Evolutionary conservation across 169 alveolate genomes (phyloP).

Genomic region (Plasmodium malariae): DNA sequence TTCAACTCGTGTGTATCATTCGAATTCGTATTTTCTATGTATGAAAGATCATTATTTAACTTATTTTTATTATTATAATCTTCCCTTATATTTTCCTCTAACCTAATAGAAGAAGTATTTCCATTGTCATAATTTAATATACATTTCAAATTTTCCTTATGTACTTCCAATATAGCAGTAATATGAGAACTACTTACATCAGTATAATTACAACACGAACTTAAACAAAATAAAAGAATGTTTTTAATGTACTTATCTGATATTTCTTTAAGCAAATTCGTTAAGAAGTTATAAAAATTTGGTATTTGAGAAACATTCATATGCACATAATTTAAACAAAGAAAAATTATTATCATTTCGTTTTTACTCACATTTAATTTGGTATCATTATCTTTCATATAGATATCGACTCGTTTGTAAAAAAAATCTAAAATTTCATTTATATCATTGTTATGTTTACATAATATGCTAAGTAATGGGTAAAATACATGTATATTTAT

Average conservation of each 20-base stretch:
- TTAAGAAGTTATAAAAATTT: constrained; percentile 23
- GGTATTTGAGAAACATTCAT: constrained; percentile 49
- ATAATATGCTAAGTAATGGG: constrained; percentile 54
- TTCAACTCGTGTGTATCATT: not conserved
- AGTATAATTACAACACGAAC: constrained; percentile 69
- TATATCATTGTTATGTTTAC: constrained; percentile 71
- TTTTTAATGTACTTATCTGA: constrained; percentile 22
- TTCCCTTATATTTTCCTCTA: not conserved
- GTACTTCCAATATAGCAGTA: constrained; percentile 14
- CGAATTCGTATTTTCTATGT: not conserved
- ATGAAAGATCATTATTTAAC: not conserved
- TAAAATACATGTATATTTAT: constrained; percentile 66
- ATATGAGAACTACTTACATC: constrained; percentile 24
- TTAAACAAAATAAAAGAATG: constrained; percentile 38
- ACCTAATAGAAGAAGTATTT: not conserved
- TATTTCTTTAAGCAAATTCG: not conserved
- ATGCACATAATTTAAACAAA: constrained; percentile 74
- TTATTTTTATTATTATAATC: not conserved
- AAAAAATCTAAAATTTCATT: constrained; percentile 51
- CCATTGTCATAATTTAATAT: not conserved
- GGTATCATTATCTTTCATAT: constrained; percentile 35
- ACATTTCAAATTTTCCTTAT: not conserved
- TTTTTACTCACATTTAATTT: constrained; percentile 32
- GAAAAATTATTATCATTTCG: constrained; percentile 54
- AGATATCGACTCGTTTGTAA: constrained; percentile 26